Evolutionary conservation across 164 flowering plant genomes (phyloP).

Genomic region (Vitis vinifera): ASM3070453v1 NC_081805.1:11788501-11789000

Average conservation of each 20-base stretch:
- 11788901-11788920: conserved; percentile 4
- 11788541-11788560: too few species aligned
- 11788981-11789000: conserved; percentile 31
- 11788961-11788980: conserved; percentile 16
- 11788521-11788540: too few species aligned
- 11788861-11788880: too few species aligned
- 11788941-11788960: not conserved
- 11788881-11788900: not conserved
- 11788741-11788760: not conserved
- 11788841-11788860: too few species aligned
- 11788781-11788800: too few species aligned
- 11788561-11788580: too few species aligned
- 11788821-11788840: too few species aligned
- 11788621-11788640: conserved; percentile 4
- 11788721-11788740: conserved; percentile 2
- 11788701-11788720: conserved; percentile 10
- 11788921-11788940: not conserved
- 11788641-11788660: not conserved
- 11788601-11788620: not conserved
- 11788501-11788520: too few species aligned
- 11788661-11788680: conserved; percentile 10
- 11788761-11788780: too few species aligned
- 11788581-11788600: too few species aligned
- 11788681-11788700: conserved; percentile 1
- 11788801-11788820: too few species aligned